Conservation (phyloP, 768 basidiomycete genomes). For the Tulasnella sp. region DNA sequence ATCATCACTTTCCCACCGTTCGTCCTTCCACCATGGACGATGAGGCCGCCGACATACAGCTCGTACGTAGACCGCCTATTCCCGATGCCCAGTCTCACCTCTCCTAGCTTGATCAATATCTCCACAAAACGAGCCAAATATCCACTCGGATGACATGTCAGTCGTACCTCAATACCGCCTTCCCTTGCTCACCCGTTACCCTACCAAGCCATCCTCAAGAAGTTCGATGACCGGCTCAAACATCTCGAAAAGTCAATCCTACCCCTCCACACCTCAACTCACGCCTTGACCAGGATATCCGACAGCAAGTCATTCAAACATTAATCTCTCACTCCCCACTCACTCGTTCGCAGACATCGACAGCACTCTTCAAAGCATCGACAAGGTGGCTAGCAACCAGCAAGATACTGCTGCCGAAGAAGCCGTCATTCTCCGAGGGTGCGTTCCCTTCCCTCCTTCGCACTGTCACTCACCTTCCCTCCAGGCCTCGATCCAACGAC, state of each 20-base stretch:
- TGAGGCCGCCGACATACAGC: constrained; percentile 64
- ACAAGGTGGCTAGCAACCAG: constrained; percentile 61
- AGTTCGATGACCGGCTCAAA: constrained; percentile 69
- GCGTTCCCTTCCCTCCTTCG: constrained; percentile 19
- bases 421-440: constrained; percentile 68
- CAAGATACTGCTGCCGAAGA: constrained; percentile 70
- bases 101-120: constrained; percentile 66
- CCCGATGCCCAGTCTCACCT: background rate
- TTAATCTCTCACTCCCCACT: background rate
- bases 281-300: constrained; percentile 56
- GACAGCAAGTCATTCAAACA: constrained; percentile 40
- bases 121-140: constrained; percentile 73
- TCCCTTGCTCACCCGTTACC: constrained; percentile 20
- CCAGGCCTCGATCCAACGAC: constrained; percentile 59
- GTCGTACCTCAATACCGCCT: constrained; percentile 21
- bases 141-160: constrained; percentile 77
- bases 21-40: constrained; percentile 34
- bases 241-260: constrained; percentile 77
- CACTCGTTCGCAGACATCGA: constrained; percentile 51
- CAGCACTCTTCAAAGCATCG: constrained; percentile 60
- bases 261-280: constrained; percentile 68
- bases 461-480: background rate
- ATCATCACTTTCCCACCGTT: background rate
- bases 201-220: constrained; percentile 61
- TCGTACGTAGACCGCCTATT: constrained; percentile 31